These are phyloP conservation scores for Ophiostoma ips DNA, from an alignment of 2,329 filamentous ascomycete genomes.

Conservation along the genomic window DNA sequence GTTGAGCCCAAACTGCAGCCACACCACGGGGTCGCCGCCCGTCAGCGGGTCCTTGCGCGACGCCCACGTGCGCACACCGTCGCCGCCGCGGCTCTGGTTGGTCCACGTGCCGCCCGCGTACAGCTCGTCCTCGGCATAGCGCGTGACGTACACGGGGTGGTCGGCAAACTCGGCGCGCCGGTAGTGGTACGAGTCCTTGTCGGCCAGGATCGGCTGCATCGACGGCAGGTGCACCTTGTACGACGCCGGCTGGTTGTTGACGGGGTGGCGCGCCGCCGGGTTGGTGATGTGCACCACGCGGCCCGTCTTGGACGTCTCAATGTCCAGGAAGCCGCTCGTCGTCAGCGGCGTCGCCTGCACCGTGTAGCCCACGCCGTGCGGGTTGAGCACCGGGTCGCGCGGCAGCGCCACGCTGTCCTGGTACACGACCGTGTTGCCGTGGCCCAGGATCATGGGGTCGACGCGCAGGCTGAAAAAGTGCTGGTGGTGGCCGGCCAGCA, in stretches of 20 bases:
- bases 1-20: conserved; percentile 46
- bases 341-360: conserved; percentile 30
- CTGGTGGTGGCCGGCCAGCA: conserved; percentile 56
- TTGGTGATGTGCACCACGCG: conserved; percentile 36
- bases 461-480: conserved; percentile 54
- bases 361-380: conserved; percentile 33
- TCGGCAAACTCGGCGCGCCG: conserved; percentile 28
- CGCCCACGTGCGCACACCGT: conserved; percentile 25
- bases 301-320: conserved; percentile 39
- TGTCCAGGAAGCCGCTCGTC: conserved; percentile 32
- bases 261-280: conserved; percentile 26
- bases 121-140: conserved; percentile 28
- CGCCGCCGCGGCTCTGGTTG: conserved; percentile 31
- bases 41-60: conserved; percentile 25
- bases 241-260: conserved; percentile 29
- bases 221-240: conserved; percentile 31
- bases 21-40: conserved; percentile 33
- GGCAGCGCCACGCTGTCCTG: conserved; percentile 29
- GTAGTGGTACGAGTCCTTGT: conserved; percentile 26
- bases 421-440: conserved; percentile 33
- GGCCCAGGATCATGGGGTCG: conserved; percentile 39
- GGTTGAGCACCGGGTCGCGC: conserved; percentile 27
- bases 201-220: conserved; percentile 32
- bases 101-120: conserved; percentile 30
- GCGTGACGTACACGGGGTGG: conserved; percentile 32